These are phyloP conservation scores for Pseudogymnoascus sp. DNA, from an alignment of 2,329 filamentous ascomycete genomes.

Conservation along the genomic window DNA sequence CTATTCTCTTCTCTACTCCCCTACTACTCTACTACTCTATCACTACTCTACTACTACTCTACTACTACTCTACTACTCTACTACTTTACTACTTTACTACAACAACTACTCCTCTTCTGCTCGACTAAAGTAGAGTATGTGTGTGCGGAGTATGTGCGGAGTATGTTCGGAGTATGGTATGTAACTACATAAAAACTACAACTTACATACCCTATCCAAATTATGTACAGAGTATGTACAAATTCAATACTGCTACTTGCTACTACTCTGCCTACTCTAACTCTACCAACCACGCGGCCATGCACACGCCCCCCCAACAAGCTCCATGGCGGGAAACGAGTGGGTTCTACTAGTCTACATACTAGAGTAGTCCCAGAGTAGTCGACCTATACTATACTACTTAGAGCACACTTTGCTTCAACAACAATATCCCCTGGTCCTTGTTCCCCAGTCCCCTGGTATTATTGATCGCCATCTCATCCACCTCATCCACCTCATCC, in stretches of 20 bases:
- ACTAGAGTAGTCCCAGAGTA: background rate
- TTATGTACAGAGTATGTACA: background rate
- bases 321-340: background rate
- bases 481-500: background rate
- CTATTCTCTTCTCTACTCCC: background rate
- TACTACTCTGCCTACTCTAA: background rate
- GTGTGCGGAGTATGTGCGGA: too few species aligned
- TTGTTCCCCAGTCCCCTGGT: slow-evolving; percentile 3
- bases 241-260: background rate
- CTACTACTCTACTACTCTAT: too few species aligned
- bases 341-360: background rate
- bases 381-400: background rate
- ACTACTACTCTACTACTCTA: too few species aligned
- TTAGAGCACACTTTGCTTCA: background rate
- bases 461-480: slow-evolving; percentile 1
- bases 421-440: background rate
- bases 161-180: too few species aligned
- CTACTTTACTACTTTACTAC: too few species aligned
- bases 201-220: background rate
- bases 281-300: background rate
- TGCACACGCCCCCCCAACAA: background rate
- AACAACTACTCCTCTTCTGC: too few species aligned
- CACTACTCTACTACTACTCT: background rate
- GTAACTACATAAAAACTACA: too few species aligned
- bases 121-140: too few species aligned